Evolutionary conservation across 495 filamentous ascomycete species (phyloP), one percentile per base, ranked within the genome.

Genomic region (Xylaria sp.): DNA sequence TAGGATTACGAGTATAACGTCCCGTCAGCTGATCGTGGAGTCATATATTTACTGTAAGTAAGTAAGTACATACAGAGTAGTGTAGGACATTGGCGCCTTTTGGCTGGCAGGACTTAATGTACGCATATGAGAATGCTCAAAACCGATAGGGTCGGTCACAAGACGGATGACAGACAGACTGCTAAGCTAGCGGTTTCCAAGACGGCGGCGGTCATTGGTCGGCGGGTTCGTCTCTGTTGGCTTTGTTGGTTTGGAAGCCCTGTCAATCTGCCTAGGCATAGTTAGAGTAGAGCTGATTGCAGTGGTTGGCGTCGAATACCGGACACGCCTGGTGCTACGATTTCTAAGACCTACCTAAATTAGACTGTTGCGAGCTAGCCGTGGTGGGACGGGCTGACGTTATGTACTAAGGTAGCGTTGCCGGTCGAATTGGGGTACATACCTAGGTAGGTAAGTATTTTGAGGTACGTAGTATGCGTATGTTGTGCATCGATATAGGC

Each of bases 1-100:
- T n/a, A 19, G 62, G 44, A 35, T 50, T 29, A 52, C 19, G 44
- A 37, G 19, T 48, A 29, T 48, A n/a, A 6, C 24, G 12, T 3
- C 8, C 19, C 9, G 61, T 65, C 41, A 65, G 61, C 61, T 50
- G 61, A 41, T 29, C 43, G 7, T 65, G 61, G 61, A 43, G 41
- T 65, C 61, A 21, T 33, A 64, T 9, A 58, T n/a, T n/a, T n/a
- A n/a, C n/a, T n/a, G n/a, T n/a, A n/a, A n/a, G n/a, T n/a, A n/a
- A n/a, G n/a, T n/a, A n/a, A n/a, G n/a, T n/a, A n/a, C n/a, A 11
- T 17, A 19, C 17, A n/a, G 9, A 55, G 52, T 58, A 8, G 6
- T 19, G 53, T 17, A 58, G 55, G 43, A 48, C 43, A 44, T 44
- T 44, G 61, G 40, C 59, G 59, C 35, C 29, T n/a, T n/a, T n/a